Conservation (phyloP, 495 filamentous ascomycete genomes). For the Xylaria bambusicola region DNA sequence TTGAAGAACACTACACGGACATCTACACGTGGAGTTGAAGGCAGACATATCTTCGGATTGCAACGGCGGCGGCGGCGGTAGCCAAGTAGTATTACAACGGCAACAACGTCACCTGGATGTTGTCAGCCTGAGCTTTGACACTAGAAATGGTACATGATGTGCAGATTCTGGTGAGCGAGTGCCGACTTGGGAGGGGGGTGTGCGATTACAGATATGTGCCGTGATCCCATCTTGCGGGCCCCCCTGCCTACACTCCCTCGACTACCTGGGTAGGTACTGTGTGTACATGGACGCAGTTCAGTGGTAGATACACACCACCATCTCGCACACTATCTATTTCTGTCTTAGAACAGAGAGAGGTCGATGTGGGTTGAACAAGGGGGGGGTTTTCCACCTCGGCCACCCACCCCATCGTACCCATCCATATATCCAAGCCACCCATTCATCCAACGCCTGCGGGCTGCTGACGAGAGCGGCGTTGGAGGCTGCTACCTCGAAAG, state of each 20-base stretch:
- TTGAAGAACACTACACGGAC: constrained; percentile 14
- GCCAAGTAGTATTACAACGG: constrained; percentile 13
- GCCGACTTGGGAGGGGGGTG: constrained; percentile 6
- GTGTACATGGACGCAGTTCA: too few species aligned
- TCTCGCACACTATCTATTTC: constrained; percentile 21
- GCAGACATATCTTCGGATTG: constrained; percentile 16
- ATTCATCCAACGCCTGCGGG: neutral
- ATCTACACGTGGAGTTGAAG: constrained; percentile 15
- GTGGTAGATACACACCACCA: too few species aligned
- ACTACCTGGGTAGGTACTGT: too few species aligned
- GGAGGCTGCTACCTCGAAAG: constrained; percentile 8
- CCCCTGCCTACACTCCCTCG: too few species aligned
- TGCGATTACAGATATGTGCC: constrained; percentile 9
- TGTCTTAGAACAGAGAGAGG: constrained; percentile 9
- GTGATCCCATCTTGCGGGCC: too few species aligned
- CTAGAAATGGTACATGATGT: neutral
- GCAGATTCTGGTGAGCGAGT: constrained; percentile 16
- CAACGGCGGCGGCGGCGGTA: constrained; percentile 16
- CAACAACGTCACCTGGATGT: neutral
- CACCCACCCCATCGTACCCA: too few species aligned
- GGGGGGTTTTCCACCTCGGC: neutral
- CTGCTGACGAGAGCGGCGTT: constrained; percentile 18
- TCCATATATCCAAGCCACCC: constrained; percentile 7
- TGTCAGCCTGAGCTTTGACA: constrained; percentile 1
- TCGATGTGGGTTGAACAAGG: constrained; percentile 8